These are phyloP conservation scores for Citrus hindsii DNA, from an alignment of 345 rosid genomes.

Conservation along the genomic window DNA sequence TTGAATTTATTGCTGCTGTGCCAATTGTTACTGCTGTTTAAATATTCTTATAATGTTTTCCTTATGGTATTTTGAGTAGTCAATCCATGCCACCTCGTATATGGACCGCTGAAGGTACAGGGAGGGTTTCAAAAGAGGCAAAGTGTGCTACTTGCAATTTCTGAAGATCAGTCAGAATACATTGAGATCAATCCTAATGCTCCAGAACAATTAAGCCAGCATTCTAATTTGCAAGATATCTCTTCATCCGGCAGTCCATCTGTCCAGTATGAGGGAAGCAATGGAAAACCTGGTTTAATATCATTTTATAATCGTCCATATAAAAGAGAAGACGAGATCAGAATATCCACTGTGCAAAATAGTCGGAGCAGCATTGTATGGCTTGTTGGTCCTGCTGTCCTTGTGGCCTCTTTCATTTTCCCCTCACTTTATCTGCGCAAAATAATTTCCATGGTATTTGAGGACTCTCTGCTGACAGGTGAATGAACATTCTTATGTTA, in stretches of 20 bases:
- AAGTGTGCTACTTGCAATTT: constrained; percentile 32
- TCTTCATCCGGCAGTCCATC: constrained; percentile 31
- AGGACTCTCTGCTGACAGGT: constrained; percentile 96
- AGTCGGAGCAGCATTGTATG: constrained; percentile 58
- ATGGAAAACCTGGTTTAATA: constrained; percentile 76
- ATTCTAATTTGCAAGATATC: constrained; percentile 31
- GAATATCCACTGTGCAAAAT: constrained; percentile 27
- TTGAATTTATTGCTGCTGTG: background rate
- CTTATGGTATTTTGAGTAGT: constrained; percentile 30
- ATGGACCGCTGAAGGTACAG: constrained; percentile 27
- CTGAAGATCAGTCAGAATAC: constrained; percentile 40
- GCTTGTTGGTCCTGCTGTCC: constrained; percentile 86
- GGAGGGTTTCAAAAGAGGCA: constrained; percentile 29
- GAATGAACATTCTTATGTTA: background rate
- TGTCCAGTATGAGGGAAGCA: constrained; percentile 40
- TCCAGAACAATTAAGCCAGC: constrained; percentile 31
- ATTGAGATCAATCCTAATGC: constrained; percentile 31
- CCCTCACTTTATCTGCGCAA: constrained; percentile 80
- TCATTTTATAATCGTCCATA: constrained; percentile 67
- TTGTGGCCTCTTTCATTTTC: constrained; percentile 85
- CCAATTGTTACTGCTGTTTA: background rate
- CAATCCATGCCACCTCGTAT: constrained; percentile 22
- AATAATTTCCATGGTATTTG: constrained; percentile 76
- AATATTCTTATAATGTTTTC: constrained; percentile 2
- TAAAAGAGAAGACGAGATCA: constrained; percentile 33